Percentiles rank a stretch among this genome's conserved stretches.
Evolutionary conservation across 1,139 yeast species (phyloP).

Genomic region (Debaryomyces sp.): DNA sequence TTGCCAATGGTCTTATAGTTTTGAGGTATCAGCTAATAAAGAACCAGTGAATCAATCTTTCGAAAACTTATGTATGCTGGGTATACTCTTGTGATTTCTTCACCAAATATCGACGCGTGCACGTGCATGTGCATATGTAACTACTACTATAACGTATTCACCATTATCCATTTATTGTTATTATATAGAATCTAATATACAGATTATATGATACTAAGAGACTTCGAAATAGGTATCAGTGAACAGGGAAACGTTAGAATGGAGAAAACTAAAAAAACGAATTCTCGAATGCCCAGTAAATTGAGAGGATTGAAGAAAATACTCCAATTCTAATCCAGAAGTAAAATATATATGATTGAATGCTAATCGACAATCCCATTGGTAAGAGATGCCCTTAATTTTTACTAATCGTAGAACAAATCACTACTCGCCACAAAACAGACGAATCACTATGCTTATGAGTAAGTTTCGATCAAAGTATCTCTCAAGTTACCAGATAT

Average conservation of each 20-base stretch:
- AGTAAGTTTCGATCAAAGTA: slow-evolving; percentile 86
- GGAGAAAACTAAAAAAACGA: slow-evolving; percentile 6
- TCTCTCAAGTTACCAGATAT: slow-evolving; percentile 85
- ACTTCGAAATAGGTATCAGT: background rate
- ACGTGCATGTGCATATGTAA: background rate
- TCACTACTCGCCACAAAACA: background rate
- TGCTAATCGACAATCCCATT: background rate
- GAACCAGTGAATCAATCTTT: background rate
- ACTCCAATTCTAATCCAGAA: slow-evolving; percentile 4
- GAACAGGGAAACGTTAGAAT: slow-evolving; percentile 1
- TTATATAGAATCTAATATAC: slow-evolving; percentile 12
- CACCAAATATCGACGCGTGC: background rate
- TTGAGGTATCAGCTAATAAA: background rate
- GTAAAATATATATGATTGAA: slow-evolving; percentile 5
- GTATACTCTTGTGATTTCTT: background rate
- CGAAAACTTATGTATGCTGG: background rate
- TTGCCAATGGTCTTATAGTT: background rate
- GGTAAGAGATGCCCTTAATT: background rate
- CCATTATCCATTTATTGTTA: slow-evolving; percentile 5
- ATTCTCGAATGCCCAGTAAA: slow-evolving; percentile 5
- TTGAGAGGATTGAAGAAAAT: background rate
- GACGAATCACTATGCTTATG: slow-evolving; percentile 20
- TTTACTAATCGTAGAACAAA: background rate
- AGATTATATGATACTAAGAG: slow-evolving; percentile 9
- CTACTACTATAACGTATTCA: background rate